Evolutionary conservation across 345 rosid species (phyloP).

Genomic region (sweet orange (Citrus sinensis)): DVS_A1.0 CM039161.1:22669501-22670000

Average conservation of each 20-base stretch:
- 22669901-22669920: not conserved
- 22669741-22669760: conserved; percentile 31
- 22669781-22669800: conserved; percentile 29
- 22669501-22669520: not conserved
- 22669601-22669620: not conserved
- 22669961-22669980: not conserved
- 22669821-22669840: conserved; percentile 26
- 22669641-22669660: not conserved
- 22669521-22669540: not conserved
- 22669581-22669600: not conserved
- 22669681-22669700: conserved; percentile 10
- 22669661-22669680: not conserved
- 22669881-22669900: not conserved
- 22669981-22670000: not conserved
- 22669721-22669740: conserved; percentile 11
- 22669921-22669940: not conserved
- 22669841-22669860: conserved; percentile 37
- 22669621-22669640: not conserved
- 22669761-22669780: conserved; percentile 33
- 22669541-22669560: not conserved
- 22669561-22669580: not conserved
- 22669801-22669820: conserved; percentile 25
- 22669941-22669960: not conserved
- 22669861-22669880: not conserved
- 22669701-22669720: not conserved